These are phyloP conservation scores for Fraxinus sp. DNA, from an alignment of 305 asterid genomes.

Conservation along the genomic window DNA sequence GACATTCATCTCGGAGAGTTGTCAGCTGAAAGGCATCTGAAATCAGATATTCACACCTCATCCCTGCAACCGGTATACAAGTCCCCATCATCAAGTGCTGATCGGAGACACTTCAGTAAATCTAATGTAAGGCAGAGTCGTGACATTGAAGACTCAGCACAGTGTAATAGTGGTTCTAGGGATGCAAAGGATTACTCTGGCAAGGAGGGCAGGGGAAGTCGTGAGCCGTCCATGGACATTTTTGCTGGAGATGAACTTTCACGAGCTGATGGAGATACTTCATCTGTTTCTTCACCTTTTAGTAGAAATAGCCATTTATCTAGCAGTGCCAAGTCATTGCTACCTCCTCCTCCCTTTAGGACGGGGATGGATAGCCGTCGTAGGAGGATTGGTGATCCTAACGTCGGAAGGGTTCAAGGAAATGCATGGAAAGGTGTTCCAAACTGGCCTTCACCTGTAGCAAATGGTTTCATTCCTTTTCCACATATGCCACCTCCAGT, in stretches of 20 bases:
- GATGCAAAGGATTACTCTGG: constrained; percentile 55
- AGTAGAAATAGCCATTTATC: constrained; percentile 58
- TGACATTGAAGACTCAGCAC: constrained; percentile 67
- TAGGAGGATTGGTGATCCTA: constrained; percentile 72
- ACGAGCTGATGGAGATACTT: constrained; percentile 64
- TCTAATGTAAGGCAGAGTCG: constrained; percentile 58
- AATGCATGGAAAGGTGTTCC: constrained; percentile 88
- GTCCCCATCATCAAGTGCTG: constrained; percentile 72
- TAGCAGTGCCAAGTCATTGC: constrained; percentile 55
- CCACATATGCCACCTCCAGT: constrained; percentile 80
- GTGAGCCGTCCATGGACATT: constrained; percentile 48
- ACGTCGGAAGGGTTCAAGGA: constrained; percentile 70
- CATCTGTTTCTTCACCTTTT: constrained; percentile 77
- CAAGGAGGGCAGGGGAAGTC: constrained; percentile 64
- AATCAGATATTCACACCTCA: constrained; percentile 60
- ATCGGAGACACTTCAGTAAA: constrained; percentile 56
- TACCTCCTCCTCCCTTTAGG: constrained; percentile 68
- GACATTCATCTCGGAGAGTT: constrained; percentile 54
- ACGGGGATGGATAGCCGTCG: constrained; percentile 69
- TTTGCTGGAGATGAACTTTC: constrained; percentile 60
- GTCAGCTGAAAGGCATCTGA: constrained; percentile 67
- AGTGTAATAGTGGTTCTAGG: constrained; percentile 66
- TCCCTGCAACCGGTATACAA: constrained; percentile 59
- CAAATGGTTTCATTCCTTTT: constrained; percentile 87
- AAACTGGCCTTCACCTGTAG: constrained; percentile 80